Evolutionary conservation across 83 land plant genomes (phyloP).

Genomic region (Thuja plicata): DNA sequence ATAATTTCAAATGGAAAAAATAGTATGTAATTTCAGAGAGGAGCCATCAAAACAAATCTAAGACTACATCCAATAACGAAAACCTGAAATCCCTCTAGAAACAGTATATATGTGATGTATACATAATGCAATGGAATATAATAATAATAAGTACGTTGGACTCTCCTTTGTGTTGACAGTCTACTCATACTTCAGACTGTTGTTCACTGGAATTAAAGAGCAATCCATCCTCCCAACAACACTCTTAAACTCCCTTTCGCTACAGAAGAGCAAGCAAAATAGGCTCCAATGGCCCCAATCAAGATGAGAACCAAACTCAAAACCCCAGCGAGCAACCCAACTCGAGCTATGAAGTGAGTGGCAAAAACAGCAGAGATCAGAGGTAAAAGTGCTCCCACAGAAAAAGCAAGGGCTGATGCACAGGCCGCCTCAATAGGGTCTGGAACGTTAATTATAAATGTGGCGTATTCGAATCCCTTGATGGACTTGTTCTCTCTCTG

Average conservation of each 20-base stretch:
- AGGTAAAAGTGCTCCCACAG: slow-evolving; percentile 27
- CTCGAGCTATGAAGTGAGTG: slow-evolving; percentile 11
- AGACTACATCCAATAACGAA: too few species aligned
- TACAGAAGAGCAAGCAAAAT: slow-evolving; percentile 5
- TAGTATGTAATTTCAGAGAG: too few species aligned
- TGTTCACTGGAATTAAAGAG: slow-evolving; percentile 8
- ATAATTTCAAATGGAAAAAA: too few species aligned
- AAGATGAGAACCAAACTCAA: slow-evolving; percentile 27
- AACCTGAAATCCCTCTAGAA: too few species aligned
- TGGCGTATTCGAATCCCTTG: slow-evolving; percentile 4
- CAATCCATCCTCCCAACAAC: slow-evolving; percentile 8
- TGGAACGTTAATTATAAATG: slow-evolving; percentile 16
- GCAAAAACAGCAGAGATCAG: slow-evolving; percentile 26
- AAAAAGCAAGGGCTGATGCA: slow-evolving; percentile 40
- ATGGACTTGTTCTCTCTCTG: background rate
- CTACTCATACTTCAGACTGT: background rate
- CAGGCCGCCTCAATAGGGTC: slow-evolving; percentile 32
- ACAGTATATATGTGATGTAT: too few species aligned
- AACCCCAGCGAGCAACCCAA: slow-evolving; percentile 21
- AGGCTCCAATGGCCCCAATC: slow-evolving; percentile 43
- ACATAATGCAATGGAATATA: too few species aligned
- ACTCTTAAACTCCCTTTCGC: slow-evolving; percentile 19
- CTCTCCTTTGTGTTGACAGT: too few species aligned
- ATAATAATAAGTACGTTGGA: too few species aligned
- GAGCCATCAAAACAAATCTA: too few species aligned